A percentile compares a stretch with the other conserved stretches of the same genome.
Evolutionary conservation across 352 stramenopile genomes (phyloP).

Genomic region (Plasmopara muralis): DNA sequence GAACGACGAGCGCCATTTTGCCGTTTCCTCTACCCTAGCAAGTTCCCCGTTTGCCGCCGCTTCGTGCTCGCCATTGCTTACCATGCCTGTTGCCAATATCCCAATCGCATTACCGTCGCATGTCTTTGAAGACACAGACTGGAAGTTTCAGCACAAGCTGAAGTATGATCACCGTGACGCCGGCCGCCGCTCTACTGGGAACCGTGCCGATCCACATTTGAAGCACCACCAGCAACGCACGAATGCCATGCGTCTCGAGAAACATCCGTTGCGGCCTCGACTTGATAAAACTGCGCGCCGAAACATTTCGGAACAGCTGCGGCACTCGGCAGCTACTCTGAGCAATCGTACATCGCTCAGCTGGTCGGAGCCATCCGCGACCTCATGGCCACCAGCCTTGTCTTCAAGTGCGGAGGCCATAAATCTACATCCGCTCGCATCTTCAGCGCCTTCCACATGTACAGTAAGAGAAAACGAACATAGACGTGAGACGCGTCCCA

Average conservation of each 20-base stretch:
- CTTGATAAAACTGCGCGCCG: conserved; percentile 20
- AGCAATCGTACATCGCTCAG: conserved; percentile 22
- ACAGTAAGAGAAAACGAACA: conserved; percentile 24
- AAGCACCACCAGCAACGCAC: conserved; percentile 33
- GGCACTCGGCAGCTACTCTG: conserved; percentile 7
- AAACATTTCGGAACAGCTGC: conserved; percentile 31
- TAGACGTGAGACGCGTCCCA: conserved; percentile 43
- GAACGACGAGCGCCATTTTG: conserved; percentile 10
- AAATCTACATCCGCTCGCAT: conserved; percentile 25
- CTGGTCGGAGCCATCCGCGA: conserved; percentile 38
- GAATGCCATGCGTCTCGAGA: conserved; percentile 32
- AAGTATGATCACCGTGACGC: conserved; percentile 62
- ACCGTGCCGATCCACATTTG: conserved; percentile 24
- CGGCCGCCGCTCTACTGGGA: conserved; percentile 26
- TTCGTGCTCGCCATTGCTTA: not conserved
- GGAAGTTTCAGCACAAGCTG: conserved; percentile 59
- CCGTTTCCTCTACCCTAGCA: conserved; percentile 7
- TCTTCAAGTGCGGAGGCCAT: conserved; percentile 23
- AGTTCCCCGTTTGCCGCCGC: not conserved
- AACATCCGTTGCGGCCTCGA: conserved; percentile 30
- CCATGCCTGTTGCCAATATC: conserved; percentile 24
- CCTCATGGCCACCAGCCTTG: conserved; percentile 45
- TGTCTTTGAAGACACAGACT: conserved; percentile 33
- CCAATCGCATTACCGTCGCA: conserved; percentile 8
- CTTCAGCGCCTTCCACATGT: conserved; percentile 38